phyloP scores from a whole-genome alignment of 108 stramenopile species.

The Nitzschia inconspicua region DNA sequence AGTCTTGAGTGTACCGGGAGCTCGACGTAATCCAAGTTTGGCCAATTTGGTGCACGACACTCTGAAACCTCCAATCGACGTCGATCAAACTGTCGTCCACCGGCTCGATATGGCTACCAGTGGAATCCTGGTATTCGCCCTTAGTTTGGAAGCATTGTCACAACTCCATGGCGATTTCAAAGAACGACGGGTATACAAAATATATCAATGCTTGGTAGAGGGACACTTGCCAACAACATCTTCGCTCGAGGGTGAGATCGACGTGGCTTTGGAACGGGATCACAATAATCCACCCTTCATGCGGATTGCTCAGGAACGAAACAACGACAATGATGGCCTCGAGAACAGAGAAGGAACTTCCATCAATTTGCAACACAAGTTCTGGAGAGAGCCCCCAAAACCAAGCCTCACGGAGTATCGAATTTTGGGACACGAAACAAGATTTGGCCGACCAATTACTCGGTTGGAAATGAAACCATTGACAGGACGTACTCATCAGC shows the following conservation, averaged over 20 bases:
- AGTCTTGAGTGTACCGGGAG: slow-evolving; percentile 65
- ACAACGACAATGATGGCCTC: neutral
- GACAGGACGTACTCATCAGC: slow-evolving; percentile 80
- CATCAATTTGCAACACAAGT: slow-evolving; percentile 42
- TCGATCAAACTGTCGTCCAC: slow-evolving; percentile 76
- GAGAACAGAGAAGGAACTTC: neutral
- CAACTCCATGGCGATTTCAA: slow-evolving; percentile 60
- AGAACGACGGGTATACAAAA: slow-evolving; percentile 37
- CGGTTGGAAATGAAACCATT: slow-evolving; percentile 49
- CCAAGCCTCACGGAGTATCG: slow-evolving; percentile 47
- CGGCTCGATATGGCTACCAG: slow-evolving; percentile 83
- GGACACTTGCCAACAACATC: slow-evolving; percentile 13
- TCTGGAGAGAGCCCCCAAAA: slow-evolving; percentile 57
- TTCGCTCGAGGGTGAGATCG: slow-evolving; percentile 55
- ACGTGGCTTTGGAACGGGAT: slow-evolving; percentile 71
- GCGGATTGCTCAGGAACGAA: slow-evolving; percentile 45
- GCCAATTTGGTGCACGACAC: slow-evolving; percentile 48
- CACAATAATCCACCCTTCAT: slow-evolving; percentile 74
- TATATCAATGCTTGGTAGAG: slow-evolving; percentile 43
- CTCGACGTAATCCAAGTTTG: slow-evolving; percentile 61
- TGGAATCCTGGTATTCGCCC: slow-evolving; percentile 71
- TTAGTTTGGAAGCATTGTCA: slow-evolving; percentile 40
- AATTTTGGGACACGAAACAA: slow-evolving; percentile 38
- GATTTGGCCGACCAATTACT: slow-evolving; percentile 39
- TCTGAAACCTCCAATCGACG: slow-evolving; percentile 25